Conservation (phyloP, 495 filamentous ascomycete species). For the Talaromyces proteolyticus region DNA sequence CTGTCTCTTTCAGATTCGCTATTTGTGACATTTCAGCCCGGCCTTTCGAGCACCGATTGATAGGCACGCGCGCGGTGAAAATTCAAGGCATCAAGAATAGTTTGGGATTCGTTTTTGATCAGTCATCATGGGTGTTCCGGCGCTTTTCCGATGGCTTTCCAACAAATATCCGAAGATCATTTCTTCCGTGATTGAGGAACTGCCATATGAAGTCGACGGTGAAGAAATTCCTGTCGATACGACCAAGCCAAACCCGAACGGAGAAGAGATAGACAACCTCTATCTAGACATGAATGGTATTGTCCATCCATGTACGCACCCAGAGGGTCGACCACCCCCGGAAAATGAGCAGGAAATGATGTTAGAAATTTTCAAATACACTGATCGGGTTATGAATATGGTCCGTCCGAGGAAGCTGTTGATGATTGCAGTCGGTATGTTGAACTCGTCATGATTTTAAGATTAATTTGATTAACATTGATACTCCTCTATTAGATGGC, state of each 20-base stretch:
- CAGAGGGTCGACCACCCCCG: constrained; percentile 86
- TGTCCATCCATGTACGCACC: constrained; percentile 97
- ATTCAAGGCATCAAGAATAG: not conserved
- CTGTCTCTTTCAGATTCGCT: too few relatives aligned
- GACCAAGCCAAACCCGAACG: constrained; percentile 87
- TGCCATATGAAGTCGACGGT: constrained; percentile 71
- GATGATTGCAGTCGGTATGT: constrained; percentile 94
- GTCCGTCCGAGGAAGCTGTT: constrained; percentile 90
- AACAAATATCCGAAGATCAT: constrained; percentile 97
- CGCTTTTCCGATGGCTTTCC: constrained; percentile 88
- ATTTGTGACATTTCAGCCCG: too few relatives aligned
- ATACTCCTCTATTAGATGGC: constrained; percentile 54
- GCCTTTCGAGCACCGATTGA: too few relatives aligned
- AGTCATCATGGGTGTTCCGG: constrained; percentile 84
- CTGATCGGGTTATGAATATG: constrained; percentile 97
- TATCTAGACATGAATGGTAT: constrained; percentile 99
- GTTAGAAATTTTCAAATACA: constrained; percentile 95
- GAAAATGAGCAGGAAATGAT: constrained; percentile 99
- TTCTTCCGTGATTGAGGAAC: constrained; percentile 81
- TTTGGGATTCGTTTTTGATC: not conserved
- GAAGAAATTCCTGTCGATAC: constrained; percentile 76
- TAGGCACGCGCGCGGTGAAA: not conserved
- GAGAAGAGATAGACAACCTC: constrained; percentile 95
- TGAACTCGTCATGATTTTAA: not conserved
- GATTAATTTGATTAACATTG: constrained; percentile 19